A percentile compares a stretch with the other conserved stretches of the same genome.
Conservation (phyloP, 352 stramenopile species). For the Phytopythium montanum region DNA sequence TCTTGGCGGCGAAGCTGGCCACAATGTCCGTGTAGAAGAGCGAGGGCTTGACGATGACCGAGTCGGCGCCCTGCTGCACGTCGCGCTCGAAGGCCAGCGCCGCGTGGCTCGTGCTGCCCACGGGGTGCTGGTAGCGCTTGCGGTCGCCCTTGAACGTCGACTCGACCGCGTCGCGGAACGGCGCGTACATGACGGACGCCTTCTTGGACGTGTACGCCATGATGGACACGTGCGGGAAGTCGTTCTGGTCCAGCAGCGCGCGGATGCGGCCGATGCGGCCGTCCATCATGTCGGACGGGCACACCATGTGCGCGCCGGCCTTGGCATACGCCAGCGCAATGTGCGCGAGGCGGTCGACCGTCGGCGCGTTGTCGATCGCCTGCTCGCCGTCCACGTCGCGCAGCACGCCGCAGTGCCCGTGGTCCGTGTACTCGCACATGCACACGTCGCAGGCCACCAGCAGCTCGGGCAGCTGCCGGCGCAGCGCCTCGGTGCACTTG, state of each 20-base stretch:
- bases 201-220: slow-evolving; percentile 99
- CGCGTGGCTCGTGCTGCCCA: slow-evolving; percentile 81
- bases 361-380: slow-evolving; percentile 96
- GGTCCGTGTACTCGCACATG: slow-evolving; percentile 90
- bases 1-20: slow-evolving; percentile 88
- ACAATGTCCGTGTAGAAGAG: slow-evolving; percentile 99
- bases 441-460: slow-evolving; percentile 87
- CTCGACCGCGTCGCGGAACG: slow-evolving; percentile 97
- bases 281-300: slow-evolving; percentile 97
- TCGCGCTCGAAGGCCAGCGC: slow-evolving; percentile 78
- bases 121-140: slow-evolving; percentile 97
- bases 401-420: slow-evolving; percentile 84
- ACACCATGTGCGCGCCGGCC: slow-evolving; percentile 97
- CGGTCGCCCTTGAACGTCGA: slow-evolving; percentile 92
- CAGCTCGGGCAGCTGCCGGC: slow-evolving; percentile 62
- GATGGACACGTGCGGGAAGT: slow-evolving; percentile 98
- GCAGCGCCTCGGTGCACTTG: slow-evolving; percentile 56
- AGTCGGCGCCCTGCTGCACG: slow-evolving; percentile 93
- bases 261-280: slow-evolving; percentile 95
- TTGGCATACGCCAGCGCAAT: slow-evolving; percentile 94
- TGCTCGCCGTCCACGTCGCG: slow-evolving; percentile 91
- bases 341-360: slow-evolving; percentile 94
- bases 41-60: slow-evolving; percentile 99
- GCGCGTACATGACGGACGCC: slow-evolving; percentile 94
- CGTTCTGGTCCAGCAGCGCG: slow-evolving; percentile 92